phyloP scores from a whole-genome alignment of 2,329 filamentous ascomycete species.

The Alternaria sp. region DNA sequence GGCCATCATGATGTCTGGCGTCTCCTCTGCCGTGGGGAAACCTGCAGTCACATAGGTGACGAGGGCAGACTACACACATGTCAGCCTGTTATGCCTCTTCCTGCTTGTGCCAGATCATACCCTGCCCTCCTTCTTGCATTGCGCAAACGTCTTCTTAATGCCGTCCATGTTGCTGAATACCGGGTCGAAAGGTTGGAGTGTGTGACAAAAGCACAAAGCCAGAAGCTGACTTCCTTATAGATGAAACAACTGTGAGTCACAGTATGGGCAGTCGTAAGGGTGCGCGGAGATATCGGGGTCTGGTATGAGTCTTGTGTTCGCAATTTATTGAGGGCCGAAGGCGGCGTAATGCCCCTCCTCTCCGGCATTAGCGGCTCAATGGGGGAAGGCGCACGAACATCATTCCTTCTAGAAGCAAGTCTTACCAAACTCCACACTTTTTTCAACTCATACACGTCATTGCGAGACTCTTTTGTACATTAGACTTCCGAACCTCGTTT shows the following conservation, averaged over 20 bases:
- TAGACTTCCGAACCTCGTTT: neutral
- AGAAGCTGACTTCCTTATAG: conserved; percentile 11
- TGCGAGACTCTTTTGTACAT: neutral
- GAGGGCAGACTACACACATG: conserved; percentile 70
- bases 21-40: conserved; percentile 82
- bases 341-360: conserved; percentile 18
- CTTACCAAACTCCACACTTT: neutral
- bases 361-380: conserved; percentile 1
- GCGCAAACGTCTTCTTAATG: conserved; percentile 58
- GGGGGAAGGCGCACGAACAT: conserved; percentile 5
- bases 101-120: conserved; percentile 27
- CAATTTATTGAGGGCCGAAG: conserved; percentile 31
- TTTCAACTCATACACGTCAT: conserved; percentile 7
- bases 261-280: conserved; percentile 5
- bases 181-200: neutral
- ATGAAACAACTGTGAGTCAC: conserved; percentile 22
- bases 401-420: conserved; percentile 10
- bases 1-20: conserved; percentile 81
- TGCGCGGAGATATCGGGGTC: conserved; percentile 6
- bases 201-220: neutral
- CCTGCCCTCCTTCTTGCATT: conserved; percentile 58
- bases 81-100: conserved; percentile 11
- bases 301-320: conserved; percentile 25
- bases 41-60: conserved; percentile 97
- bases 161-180: conserved; percentile 49